phyloP scores from a whole-genome alignment of 768 basidiomycete species.

The Tulasnella sp. region DNA sequence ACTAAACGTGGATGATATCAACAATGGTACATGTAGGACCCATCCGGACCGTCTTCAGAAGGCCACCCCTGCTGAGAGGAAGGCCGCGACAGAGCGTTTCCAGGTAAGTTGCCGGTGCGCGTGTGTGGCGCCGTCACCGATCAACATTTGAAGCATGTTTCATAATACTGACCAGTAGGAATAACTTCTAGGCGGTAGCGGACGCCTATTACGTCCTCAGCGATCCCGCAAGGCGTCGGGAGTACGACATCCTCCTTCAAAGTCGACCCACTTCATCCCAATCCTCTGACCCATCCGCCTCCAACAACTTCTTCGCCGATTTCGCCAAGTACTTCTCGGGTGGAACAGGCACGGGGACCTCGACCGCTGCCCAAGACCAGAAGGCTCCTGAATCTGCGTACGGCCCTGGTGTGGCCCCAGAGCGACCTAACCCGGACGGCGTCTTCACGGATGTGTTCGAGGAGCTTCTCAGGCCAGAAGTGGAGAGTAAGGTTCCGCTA shows the following conservation, averaged over 20 bases:
- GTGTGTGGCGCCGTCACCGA: not conserved
- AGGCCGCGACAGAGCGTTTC: conserved; percentile 69
- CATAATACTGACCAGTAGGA: conserved; percentile 6
- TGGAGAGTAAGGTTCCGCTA: conserved; percentile 55
- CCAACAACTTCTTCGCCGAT: conserved; percentile 61
- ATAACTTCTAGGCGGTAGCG: conserved; percentile 55
- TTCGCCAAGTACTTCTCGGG: conserved; percentile 63
- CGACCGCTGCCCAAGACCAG: conserved; percentile 16
- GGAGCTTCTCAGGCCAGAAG: conserved; percentile 79
- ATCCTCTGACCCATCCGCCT: conserved; percentile 53
- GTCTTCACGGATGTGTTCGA: conserved; percentile 89
- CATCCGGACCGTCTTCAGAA: conserved; percentile 78
- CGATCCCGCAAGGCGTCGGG: conserved; percentile 41
- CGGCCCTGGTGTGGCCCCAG: conserved; percentile 26
- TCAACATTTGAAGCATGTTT: no score
- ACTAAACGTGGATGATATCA: no score
- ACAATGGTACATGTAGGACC: conserved; percentile 49
- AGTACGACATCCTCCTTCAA: conserved; percentile 30
- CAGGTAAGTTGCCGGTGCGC: conserved; percentile 40
- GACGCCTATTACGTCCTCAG: conserved; percentile 93
- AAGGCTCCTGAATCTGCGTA: conserved; percentile 15
- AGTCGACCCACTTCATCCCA: conserved; percentile 33
- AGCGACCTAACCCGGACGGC: conserved; percentile 62
- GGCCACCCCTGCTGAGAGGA: conserved; percentile 58
- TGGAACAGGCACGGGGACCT: conserved; percentile 26